Percentiles rank a stretch among this genome's conserved stretches.
Conservation (phyloP, 768 basidiomycete genomes). For the Cytidiella melzeri region DNA sequence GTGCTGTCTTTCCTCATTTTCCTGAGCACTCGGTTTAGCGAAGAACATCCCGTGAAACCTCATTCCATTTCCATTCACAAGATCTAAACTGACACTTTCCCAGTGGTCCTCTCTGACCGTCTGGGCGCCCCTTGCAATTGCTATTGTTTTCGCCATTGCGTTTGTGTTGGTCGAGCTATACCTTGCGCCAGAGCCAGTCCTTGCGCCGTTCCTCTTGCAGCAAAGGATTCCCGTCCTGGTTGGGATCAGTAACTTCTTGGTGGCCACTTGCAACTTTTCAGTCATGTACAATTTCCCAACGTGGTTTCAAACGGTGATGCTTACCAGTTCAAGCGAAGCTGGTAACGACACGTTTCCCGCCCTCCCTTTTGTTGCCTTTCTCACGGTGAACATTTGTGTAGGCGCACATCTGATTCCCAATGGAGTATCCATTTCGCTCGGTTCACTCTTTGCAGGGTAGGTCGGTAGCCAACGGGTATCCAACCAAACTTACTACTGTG, state of each 20-base stretch:
- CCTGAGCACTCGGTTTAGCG: slow-evolving; percentile 65
- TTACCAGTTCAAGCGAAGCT: slow-evolving; percentile 61
- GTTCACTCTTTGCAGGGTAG: slow-evolving; percentile 60
- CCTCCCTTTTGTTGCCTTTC: background rate
- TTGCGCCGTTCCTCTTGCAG: slow-evolving; percentile 59
- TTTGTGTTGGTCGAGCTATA: slow-evolving; percentile 62
- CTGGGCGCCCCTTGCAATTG: slow-evolving; percentile 39
- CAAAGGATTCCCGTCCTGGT: slow-evolving; percentile 69
- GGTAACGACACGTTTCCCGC: slow-evolving; percentile 32
- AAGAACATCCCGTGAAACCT: slow-evolving; percentile 48
- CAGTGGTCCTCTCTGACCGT: slow-evolving; percentile 61
- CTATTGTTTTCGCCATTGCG: slow-evolving; percentile 36
- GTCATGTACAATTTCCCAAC: slow-evolving; percentile 78
- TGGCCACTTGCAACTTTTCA: slow-evolving; percentile 68
- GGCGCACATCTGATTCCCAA: slow-evolving; percentile 60
- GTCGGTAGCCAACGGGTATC: background rate
- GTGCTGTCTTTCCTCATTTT: slow-evolving; percentile 53
- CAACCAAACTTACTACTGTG: background rate
- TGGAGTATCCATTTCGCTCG: slow-evolving; percentile 51
- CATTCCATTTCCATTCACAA: background rate
- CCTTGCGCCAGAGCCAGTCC: slow-evolving; percentile 63
- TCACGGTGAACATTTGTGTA: slow-evolving; percentile 16
- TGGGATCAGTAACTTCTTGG: slow-evolving; percentile 66
- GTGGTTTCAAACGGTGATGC: slow-evolving; percentile 77
- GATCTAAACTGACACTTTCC: background rate